These are phyloP conservation scores for Eucalyptus regnans DNA, from an alignment of 345 rosid genomes.

Conservation along the genomic window DNA sequence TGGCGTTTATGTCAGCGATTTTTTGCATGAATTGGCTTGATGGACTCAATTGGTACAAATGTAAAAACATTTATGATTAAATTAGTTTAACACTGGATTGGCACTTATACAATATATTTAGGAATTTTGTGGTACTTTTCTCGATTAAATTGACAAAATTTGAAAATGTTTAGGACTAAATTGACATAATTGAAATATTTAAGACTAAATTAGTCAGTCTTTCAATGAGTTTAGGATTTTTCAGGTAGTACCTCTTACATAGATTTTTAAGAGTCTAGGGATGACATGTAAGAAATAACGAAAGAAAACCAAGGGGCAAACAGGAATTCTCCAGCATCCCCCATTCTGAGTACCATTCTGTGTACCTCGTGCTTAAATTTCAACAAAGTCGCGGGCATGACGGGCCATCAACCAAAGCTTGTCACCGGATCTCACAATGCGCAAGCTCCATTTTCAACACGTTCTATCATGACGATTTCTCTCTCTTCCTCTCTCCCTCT, in stretches of 20 bases:
- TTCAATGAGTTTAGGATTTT: no score
- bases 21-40: neutral
- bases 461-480: neutral
- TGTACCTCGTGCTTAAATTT: neutral
- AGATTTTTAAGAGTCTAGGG: neutral
- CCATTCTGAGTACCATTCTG: neutral
- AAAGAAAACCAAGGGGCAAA: neutral
- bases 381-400: neutral
- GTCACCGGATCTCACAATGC: neutral
- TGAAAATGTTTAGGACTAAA: neutral
- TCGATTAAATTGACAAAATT: neutral
- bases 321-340: neutral
- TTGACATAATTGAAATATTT: no score
- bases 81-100: neutral
- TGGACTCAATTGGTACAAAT: neutral
- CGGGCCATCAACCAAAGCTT: neutral
- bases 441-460: neutral
- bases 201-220: neutral
- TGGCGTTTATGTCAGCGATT: rapidly evolving
- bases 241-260: rapidly evolving
- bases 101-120: neutral
- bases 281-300: no score
- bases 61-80: neutral
- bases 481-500: neutral
- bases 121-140: neutral